Conservation (phyloP, 495 filamentous ascomycete genomes). For the Aspergillus homomorphus region DNA sequence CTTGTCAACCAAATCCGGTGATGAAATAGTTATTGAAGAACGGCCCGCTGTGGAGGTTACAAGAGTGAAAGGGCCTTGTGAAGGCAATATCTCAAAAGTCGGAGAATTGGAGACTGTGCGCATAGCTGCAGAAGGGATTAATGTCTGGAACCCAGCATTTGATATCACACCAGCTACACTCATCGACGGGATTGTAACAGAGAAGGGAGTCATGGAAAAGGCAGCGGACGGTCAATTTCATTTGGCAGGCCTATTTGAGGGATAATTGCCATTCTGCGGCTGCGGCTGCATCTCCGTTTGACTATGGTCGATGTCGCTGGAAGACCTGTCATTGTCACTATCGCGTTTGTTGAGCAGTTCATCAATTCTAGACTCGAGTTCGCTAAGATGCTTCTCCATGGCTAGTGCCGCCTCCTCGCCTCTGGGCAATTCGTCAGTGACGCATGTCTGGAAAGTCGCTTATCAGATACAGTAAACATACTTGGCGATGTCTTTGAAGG, state of each 20-base stretch:
- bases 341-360: slow-evolving; percentile 46
- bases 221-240: slow-evolving; percentile 70
- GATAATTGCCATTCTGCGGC: slow-evolving; percentile 10
- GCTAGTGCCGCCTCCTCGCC: slow-evolving; percentile 56
- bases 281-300: slow-evolving; percentile 13
- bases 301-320: neutral
- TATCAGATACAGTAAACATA: neutral
- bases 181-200: slow-evolving; percentile 93
- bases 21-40: slow-evolving; percentile 83
- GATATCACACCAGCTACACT: slow-evolving; percentile 84
- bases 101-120: slow-evolving; percentile 65
- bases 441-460: neutral
- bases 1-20: slow-evolving; percentile 68
- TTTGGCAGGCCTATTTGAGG: slow-evolving; percentile 54
- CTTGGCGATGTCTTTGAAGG: slow-evolving; percentile 4
- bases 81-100: slow-evolving; percentile 42
- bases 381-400: slow-evolving; percentile 52
- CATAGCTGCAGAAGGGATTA: slow-evolving; percentile 76
- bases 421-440: slow-evolving; percentile 24
- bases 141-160: slow-evolving; percentile 94
- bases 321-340: slow-evolving; percentile 8
- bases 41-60: slow-evolving; percentile 75
- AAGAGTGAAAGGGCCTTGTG: slow-evolving; percentile 70
- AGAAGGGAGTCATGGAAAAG: slow-evolving; percentile 83
- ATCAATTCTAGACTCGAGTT: slow-evolving; percentile 57